phyloP scores from a whole-genome alignment of 1,284 basidiomycete genomes.

The Termitomyces sp. region DNA sequence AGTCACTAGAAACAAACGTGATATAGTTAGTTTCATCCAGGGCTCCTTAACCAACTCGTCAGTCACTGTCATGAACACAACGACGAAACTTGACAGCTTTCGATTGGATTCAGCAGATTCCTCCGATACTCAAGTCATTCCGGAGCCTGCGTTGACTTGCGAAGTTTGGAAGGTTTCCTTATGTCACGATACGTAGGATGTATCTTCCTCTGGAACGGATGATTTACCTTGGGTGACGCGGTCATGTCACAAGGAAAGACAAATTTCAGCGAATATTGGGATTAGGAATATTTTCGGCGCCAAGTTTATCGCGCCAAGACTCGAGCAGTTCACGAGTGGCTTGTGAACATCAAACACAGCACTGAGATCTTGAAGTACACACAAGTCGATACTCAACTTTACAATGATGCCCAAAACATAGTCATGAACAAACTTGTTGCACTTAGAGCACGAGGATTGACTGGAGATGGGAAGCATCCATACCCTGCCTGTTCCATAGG shows the following conservation, averaged over 20 bases:
- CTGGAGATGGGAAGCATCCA: background rate
- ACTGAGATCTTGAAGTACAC: background rate
- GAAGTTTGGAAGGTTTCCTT: background rate
- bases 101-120: background rate
- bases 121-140: background rate
- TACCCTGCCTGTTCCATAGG: background rate
- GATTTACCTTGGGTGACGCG: background rate
- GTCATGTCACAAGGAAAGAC: background rate
- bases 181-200: background rate
- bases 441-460: background rate
- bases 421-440: background rate
- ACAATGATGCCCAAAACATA: background rate
- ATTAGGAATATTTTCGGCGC: background rate
- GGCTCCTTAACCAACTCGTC: background rate
- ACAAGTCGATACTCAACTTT: background rate
- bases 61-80: background rate
- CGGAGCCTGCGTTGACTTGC: background rate
- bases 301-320: background rate
- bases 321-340: background rate
- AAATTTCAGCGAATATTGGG: background rate
- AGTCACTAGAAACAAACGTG: constrained; percentile 1
- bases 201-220: background rate
- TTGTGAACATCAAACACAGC: background rate
- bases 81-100: background rate
- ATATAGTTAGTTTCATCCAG: background rate